phyloP scores from a whole-genome alignment of 2,329 filamentous ascomycete genomes.

The Hypoxylon sp. region DNA sequence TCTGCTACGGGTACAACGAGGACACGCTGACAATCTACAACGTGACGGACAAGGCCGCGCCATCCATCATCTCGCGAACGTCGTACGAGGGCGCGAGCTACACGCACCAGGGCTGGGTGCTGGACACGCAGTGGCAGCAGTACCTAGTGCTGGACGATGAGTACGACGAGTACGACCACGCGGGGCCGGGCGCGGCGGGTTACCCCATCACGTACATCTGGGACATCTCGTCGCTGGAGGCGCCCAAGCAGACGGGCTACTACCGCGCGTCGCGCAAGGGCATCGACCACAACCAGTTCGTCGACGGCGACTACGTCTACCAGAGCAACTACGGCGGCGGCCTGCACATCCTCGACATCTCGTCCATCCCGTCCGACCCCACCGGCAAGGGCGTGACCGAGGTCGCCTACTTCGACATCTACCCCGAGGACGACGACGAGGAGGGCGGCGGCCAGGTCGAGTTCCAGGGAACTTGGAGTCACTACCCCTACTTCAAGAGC shows the following conservation, averaged over 20 bases:
- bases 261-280: conserved; percentile 57
- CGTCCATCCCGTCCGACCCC: conserved; percentile 53
- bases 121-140: conserved; percentile 57
- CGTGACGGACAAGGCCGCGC: conserved; percentile 62
- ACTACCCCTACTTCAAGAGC: conserved; percentile 60
- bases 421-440: conserved; percentile 62
- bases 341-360: conserved; percentile 56
- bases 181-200: conserved; percentile 55
- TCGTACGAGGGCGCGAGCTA: conserved; percentile 68
- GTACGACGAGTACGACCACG: conserved; percentile 61
- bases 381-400: conserved; percentile 54
- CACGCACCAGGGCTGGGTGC: conserved; percentile 68
- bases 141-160: conserved; percentile 65
- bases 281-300: conserved; percentile 62
- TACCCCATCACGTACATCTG: conserved; percentile 64
- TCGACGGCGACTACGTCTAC: conserved; percentile 57
- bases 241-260: conserved; percentile 59
- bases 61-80: conserved; percentile 64
- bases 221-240: conserved; percentile 59
- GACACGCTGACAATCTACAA: conserved; percentile 66
- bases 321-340: conserved; percentile 63
- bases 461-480: conserved; percentile 60
- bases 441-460: conserved; percentile 53
- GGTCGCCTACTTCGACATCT: conserved; percentile 62
- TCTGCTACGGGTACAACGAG: conserved; percentile 71